Evolutionary conservation across 2,329 filamentous ascomycete genomes (phyloP).

Genomic region (Meredithiella fracta): DNA sequence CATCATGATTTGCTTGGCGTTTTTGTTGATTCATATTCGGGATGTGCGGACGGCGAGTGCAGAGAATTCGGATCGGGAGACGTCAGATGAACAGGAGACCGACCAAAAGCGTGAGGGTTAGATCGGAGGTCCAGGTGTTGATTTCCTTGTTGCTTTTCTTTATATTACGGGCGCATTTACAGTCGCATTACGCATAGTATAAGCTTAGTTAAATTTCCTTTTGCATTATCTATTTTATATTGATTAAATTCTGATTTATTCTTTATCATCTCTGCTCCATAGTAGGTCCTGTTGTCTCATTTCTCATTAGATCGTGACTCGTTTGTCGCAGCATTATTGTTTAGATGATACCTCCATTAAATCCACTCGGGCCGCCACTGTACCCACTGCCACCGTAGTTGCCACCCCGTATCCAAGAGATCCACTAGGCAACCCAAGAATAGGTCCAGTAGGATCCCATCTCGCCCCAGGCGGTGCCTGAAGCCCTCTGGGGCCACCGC

Average conservation of each 20-base stretch:
- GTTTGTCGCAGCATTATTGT: conserved; percentile 19
- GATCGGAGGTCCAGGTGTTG: neutral
- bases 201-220: too few relatives aligned
- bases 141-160: neutral
- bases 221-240: too few relatives aligned
- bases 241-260: neutral
- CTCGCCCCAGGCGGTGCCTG: conserved; percentile 75
- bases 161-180: too few relatives aligned
- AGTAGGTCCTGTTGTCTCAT: neutral
- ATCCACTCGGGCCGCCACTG: conserved; percentile 22
- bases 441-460: conserved; percentile 72
- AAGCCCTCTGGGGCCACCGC: too few relatives aligned
- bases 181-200: too few relatives aligned
- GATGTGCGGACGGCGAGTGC: neutral
- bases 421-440: neutral
- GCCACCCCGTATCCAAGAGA: conserved; percentile 22
- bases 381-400: conserved; percentile 18
- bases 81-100: conserved; percentile 10
- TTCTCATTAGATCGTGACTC: neutral
- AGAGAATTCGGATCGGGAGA: conserved; percentile 4
- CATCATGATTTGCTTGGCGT: conserved; percentile 18
- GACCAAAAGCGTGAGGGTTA: conserved; percentile 4
- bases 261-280: neutral
- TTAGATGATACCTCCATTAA: conserved; percentile 18
- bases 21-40: conserved; percentile 11